Evolutionary conservation across 2,329 filamentous ascomycete species (phyloP), one percentile per base, ranked within the genome.

Genomic region (Ascochyta koolunga): DNA sequence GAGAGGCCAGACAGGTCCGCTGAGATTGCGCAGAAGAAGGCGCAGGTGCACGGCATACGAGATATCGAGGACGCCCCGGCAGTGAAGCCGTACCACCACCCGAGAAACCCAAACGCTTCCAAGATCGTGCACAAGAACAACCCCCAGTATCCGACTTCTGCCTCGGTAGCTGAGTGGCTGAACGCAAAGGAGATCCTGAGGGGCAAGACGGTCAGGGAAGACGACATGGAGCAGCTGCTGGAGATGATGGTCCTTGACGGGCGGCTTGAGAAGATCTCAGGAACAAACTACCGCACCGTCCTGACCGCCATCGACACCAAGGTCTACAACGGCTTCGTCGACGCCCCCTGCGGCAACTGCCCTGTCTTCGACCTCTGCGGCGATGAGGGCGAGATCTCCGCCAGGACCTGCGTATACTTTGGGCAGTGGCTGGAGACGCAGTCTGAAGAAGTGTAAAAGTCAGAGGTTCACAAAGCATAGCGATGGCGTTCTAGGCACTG

Each of bases 331-430:
- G 90, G 90, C 3, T 86, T 93, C 62, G 96, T 90, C 1, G 92
- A 97, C 73, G 88, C 89, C 2, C 95, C 95, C 1, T 99, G 95
- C 74, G 93, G 93, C 2, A 83, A 86, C 50, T 99, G 95, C 74
- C 95, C 95, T 0, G 93, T 97, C 2, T 96, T 96, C 72, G 89
- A 95, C 53, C 82, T 98, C 2, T 99, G 95, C 72, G 89, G 91
- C 61, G 91, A 96, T 56, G 92, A 91, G 6, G 93, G 93, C 0
- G 91, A 92, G 0, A 91, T 99, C 19, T 96, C 89, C 67, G 91
- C 93, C 0, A 89, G 86, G 61, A 96, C 89, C 44, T 99, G 95
- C 75, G 89, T 91, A 48, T 99, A 99, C 71, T 97, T 96, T 69
- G 84, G 89, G 59, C 84, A 87, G 46, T 99, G 95, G 95, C 76